Base-by-base conservation (phyloP, 2,329 filamentous ascomycete species). In the Calycina herbarum region DNA sequence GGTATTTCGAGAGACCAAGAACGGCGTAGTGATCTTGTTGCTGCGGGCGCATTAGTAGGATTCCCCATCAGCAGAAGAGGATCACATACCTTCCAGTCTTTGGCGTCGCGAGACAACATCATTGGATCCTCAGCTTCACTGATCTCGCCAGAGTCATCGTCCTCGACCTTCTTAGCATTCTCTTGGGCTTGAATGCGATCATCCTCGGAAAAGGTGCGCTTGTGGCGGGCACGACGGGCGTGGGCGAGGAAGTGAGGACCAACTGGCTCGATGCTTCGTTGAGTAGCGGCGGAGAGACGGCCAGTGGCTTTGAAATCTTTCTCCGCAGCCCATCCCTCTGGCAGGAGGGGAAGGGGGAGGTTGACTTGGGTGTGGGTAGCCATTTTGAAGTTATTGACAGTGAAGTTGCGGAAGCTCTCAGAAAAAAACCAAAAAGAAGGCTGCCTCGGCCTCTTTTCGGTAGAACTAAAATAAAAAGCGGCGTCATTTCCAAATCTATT, bases 141-240 rank as follows among this genome's bases (percentile, higher is more conserved):
- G 79, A 96, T 93, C 68, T 98, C 94, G 75, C 90, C 92, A 69
- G 89, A 89, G 66, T 97, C 93, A 63, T 93, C 91, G 70, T 95
- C 91, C 80, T 98, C 94, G 64, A 96, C 88, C 80, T 96, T 97
- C 88, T 96, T 97, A 77, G 94, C 93, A 73, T 90, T 93, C 80
- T 96, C 89, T 80, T 96, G 91, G 59, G 95, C 95, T 83, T 97
- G 93, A 77, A 99, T 96, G 72, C 94, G 91, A 79, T 99, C 95
- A 81, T 99, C 95, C 82, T 99, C 94, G 76, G 92, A 96, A 82
- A 99, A 99, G 61, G 95, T 99, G 76, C 95, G 93, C 84, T 96
- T 93, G 82, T 98, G 94, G 71, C 94, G 91, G 81, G 93, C 92
- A 80, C 95, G 91, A 77, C 95, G 94, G 75, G 95, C 95, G 80